phyloP scores from a whole-genome alignment of 805 yeast genomes.

The Yueomyces sp. region DNA sequence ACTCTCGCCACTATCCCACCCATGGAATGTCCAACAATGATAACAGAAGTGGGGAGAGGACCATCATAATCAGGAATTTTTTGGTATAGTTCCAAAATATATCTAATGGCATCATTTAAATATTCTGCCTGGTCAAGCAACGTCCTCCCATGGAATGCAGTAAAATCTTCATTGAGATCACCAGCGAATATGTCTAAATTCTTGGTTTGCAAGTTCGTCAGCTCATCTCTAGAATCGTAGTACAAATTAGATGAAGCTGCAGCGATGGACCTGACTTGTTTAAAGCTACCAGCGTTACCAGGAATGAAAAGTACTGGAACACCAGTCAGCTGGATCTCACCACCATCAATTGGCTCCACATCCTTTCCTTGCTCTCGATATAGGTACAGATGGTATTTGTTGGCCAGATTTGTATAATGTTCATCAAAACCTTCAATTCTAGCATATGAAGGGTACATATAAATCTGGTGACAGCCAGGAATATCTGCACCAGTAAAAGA shows the following conservation, averaged over 20 bases:
- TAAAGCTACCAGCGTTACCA: slow-evolving; percentile 92
- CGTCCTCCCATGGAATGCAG: slow-evolving; percentile 93
- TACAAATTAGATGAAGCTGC: slow-evolving; percentile 55
- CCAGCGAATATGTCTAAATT: slow-evolving; percentile 80
- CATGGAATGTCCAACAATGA: slow-evolving; percentile 87
- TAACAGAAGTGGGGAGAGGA: slow-evolving; percentile 50
- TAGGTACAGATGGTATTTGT: slow-evolving; percentile 68
- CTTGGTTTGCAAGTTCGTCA: slow-evolving; percentile 19
- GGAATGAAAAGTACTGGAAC: slow-evolving; percentile 89
- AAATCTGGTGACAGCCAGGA: slow-evolving; percentile 50
- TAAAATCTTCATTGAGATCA: slow-evolving; percentile 89
- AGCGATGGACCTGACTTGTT: slow-evolving; percentile 86
- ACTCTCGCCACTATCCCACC: slow-evolving; percentile 92
- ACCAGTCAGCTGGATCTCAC: slow-evolving; percentile 38
- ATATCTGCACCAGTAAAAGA: slow-evolving; percentile 32
- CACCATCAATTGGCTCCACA: slow-evolving; percentile 32
- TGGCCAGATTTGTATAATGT: slow-evolving; percentile 40
- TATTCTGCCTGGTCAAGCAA: slow-evolving; percentile 89
- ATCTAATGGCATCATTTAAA: slow-evolving; percentile 72
- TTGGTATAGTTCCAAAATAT: slow-evolving; percentile 56
- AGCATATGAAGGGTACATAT: slow-evolving; percentile 79
- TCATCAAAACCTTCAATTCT: slow-evolving; percentile 65
- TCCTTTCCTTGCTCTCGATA: slow-evolving; percentile 77
- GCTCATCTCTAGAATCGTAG: slow-evolving; percentile 22
- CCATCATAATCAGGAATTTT: slow-evolving; percentile 9